Percentiles rank a stretch among this genome's conserved stretches.
Evolutionary conservation across 495 filamentous ascomycete species (phyloP).

Genomic region (Neurospora tetraspora): DNA sequence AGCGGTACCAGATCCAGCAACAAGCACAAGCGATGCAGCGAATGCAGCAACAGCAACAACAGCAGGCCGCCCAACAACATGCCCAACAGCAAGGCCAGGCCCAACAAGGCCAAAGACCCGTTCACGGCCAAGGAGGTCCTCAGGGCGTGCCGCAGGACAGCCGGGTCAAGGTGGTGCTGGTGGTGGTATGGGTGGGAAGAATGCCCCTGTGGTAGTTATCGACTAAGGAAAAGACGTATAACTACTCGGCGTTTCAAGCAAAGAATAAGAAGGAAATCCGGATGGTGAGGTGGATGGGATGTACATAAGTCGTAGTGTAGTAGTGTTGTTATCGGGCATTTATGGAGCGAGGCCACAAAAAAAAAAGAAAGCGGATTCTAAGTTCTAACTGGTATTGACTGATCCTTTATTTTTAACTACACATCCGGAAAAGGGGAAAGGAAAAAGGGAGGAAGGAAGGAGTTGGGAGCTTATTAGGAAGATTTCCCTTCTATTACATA

Average conservation of each 20-base stretch:
- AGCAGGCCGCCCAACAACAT: conserved; percentile 9
- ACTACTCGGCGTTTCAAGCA: background rate
- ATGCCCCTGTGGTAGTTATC: background rate
- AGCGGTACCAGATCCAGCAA: conserved; percentile 5
- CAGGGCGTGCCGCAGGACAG: background rate
- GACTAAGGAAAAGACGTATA: background rate
- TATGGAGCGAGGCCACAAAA: background rate
- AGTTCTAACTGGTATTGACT: background rate
- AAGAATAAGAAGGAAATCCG: background rate
- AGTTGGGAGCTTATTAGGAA: background rate
- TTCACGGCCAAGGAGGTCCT: background rate
- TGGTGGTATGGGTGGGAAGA: background rate
- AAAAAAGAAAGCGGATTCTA: background rate
- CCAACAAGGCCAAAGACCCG: conserved; percentile 1
- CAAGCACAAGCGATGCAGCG: background rate
- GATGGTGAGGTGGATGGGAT: background rate
- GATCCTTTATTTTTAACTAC: background rate
- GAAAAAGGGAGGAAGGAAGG: background rate
- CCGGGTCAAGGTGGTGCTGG: background rate
- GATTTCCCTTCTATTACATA: background rate
- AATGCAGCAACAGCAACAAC: conserved; percentile 15
- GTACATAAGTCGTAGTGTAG: background rate
- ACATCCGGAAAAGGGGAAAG: background rate
- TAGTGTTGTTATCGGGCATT: background rate
- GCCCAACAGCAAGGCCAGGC: background rate